Evolutionary conservation across 2,329 filamentous ascomycete genomes (phyloP), one percentile per base, ranked within the genome.

Genomic region (Cryphonectria naterciae): DNA sequence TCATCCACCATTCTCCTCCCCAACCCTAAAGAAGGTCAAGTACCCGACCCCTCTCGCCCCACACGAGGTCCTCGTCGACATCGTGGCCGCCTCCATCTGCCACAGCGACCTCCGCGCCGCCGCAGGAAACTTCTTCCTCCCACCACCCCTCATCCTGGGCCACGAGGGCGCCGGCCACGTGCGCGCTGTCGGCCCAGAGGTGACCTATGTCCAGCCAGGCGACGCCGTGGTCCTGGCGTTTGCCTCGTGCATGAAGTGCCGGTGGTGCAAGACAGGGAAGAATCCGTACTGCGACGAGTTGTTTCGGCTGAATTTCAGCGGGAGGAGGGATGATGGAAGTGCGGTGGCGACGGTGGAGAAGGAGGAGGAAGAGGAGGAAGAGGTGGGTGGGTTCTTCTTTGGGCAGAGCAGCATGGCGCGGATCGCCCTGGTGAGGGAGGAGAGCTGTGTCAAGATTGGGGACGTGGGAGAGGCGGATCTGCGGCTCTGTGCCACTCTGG

Each of bases 131-230:
- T 72, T 72, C 52, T 67, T 70, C 52, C 69, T 69, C 58, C 22
- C 62, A 10, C 70, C 70, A 2, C 70, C 70, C 0, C 69, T 72
- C 58, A 65, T 72, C 39, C 65, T 75, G 1, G 72, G 74, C 2
- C 72, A 74, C 60, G 75, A 76, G 41, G 72, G 71, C 2, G 64
- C 75, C 17, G 75, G 75, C 32, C 62, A 70, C 28, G 73, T 76
- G 37, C 68, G 67, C 41, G 62, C 73, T 10, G 43, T 76, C 32
- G 75, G 74, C 7, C 52, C 71, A 10, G 63, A 63, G 43, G 74
- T 76, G 19, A 70, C 70, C 11, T 61, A 66, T 1, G 54, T 74
- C 65, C 65, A 70, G 63, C 66, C 70, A 7, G 75, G 75, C 37
- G 75, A 76, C 68, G 69, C 73, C 19, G 74, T 75, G 43, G 67